These are phyloP conservation scores for Metschnikowia proteae DNA, from an alignment of 805 yeast species.

Conservation along the genomic window DNA sequence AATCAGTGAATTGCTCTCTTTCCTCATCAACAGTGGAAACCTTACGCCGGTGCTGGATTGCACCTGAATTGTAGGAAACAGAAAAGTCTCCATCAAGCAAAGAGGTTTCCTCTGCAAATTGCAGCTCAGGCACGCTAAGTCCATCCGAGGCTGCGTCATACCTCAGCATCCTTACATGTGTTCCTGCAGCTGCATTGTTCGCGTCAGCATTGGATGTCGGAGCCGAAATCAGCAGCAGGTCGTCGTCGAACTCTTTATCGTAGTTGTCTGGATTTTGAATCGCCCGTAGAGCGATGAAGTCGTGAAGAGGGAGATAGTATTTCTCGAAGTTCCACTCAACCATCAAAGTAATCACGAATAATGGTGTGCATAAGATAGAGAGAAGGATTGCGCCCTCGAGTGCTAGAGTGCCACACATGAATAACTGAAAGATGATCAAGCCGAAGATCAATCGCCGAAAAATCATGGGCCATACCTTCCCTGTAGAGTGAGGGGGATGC, in stretches of 20 bases:
- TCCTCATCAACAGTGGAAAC: slow-evolving; percentile 55
- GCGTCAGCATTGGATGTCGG: background rate
- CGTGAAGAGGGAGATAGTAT: slow-evolving; percentile 50
- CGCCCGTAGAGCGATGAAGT: slow-evolving; percentile 57
- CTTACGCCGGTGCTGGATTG: slow-evolving; percentile 28
- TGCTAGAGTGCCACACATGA: slow-evolving; percentile 62
- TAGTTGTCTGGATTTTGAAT: slow-evolving; percentile 42
- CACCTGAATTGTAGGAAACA: slow-evolving; percentile 9
- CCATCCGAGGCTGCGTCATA: background rate
- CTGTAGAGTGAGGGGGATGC: slow-evolving; percentile 64
- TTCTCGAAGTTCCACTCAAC: slow-evolving; percentile 50
- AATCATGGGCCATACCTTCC: slow-evolving; percentile 64
- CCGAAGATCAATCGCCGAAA: slow-evolving; percentile 55
- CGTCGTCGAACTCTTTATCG: slow-evolving; percentile 42
- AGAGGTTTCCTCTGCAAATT: slow-evolving; percentile 1
- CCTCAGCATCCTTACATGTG: background rate
- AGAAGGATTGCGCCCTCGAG: slow-evolving; percentile 53
- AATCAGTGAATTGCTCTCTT: slow-evolving; percentile 48
- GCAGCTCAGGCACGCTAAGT: background rate
- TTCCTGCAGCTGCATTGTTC: background rate
- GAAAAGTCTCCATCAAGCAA: slow-evolving; percentile 18
- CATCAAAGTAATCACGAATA: slow-evolving; percentile 43
- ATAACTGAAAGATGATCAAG: slow-evolving; percentile 52
- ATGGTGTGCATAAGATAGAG: slow-evolving; percentile 47
- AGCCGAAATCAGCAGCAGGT: slow-evolving; percentile 18